Conservation (phyloP, 441 rosid genomes). For the Geranium incanum region DNA sequence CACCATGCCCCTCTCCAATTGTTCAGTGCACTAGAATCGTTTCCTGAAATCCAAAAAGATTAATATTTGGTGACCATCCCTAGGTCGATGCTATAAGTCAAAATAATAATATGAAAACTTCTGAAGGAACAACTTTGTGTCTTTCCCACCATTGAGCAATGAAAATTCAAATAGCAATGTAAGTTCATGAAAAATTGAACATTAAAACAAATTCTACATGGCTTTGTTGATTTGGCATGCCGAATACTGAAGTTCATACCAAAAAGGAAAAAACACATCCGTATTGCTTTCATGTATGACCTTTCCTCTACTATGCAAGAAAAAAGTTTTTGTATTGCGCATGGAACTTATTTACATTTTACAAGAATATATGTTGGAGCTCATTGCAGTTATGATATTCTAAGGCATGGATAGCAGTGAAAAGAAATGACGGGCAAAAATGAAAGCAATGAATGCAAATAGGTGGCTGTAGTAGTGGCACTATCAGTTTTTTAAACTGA, state of each 20-base stretch:
- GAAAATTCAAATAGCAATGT: background rate
- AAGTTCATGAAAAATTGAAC: background rate
- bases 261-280: background rate
- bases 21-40: conserved; percentile 81
- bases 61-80: background rate
- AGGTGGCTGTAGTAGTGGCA: background rate
- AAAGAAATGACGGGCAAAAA: background rate
- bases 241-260: background rate
- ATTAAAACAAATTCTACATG: background rate
- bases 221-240: background rate
- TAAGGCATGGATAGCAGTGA: background rate
- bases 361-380: background rate
- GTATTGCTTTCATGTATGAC: background rate
- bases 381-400: background rate
- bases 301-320: background rate
- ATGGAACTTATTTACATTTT: background rate
- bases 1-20: conserved; percentile 97
- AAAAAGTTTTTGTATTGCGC: background rate
- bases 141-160: background rate
- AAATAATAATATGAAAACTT: background rate
- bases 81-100: background rate
- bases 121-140: background rate
- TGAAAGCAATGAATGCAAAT: background rate
- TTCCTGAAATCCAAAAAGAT: conserved; percentile 40
- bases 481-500: background rate